Conservation (phyloP, 768 basidiomycete genomes). For the Xanthoconium purpureum region DNA sequence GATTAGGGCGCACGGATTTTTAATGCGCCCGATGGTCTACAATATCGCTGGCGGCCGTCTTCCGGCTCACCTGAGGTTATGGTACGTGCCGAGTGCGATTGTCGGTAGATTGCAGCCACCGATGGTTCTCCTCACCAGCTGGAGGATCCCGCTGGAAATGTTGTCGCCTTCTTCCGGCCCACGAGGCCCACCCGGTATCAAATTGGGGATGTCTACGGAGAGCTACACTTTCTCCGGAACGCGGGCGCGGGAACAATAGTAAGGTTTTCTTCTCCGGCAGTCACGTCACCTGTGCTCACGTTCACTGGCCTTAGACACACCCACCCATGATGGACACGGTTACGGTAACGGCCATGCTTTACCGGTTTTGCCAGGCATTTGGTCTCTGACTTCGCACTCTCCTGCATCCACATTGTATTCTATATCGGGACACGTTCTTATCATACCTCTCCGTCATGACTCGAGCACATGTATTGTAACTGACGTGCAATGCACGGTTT, state of each 20-base stretch:
- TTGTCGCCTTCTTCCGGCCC: conserved; percentile 79
- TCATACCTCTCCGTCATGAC: conserved; percentile 29
- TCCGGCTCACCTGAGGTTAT: conserved; percentile 54
- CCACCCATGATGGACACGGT: conserved; percentile 90
- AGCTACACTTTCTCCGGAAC: conserved; percentile 76
- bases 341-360: conserved; percentile 81
- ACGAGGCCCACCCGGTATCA: conserved; percentile 77
- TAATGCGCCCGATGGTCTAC: conserved; percentile 78
- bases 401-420: conserved; percentile 32
- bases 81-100: conserved; percentile 39
- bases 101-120: conserved; percentile 1
- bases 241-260: conserved; percentile 84
- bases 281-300: conserved; percentile 23
- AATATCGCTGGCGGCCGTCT: conserved; percentile 79
- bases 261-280: conserved; percentile 24
- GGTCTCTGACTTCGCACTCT: conserved; percentile 37
- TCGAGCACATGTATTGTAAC: conserved; percentile 32
- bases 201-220: conserved; percentile 83
- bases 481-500: conserved; percentile 27
- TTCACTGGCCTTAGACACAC: conserved; percentile 55
- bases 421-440: conserved; percentile 29
- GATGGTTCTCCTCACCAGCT: conserved; percentile 44
- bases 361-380: conserved; percentile 65
- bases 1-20: conserved; percentile 63
- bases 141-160: conserved; percentile 63